Percentiles rank a stretch among this genome's conserved stretches.
Evolutionary conservation across 352 stramenopile genomes (phyloP).

Genomic region (Globisporangium yorkense): DNA sequence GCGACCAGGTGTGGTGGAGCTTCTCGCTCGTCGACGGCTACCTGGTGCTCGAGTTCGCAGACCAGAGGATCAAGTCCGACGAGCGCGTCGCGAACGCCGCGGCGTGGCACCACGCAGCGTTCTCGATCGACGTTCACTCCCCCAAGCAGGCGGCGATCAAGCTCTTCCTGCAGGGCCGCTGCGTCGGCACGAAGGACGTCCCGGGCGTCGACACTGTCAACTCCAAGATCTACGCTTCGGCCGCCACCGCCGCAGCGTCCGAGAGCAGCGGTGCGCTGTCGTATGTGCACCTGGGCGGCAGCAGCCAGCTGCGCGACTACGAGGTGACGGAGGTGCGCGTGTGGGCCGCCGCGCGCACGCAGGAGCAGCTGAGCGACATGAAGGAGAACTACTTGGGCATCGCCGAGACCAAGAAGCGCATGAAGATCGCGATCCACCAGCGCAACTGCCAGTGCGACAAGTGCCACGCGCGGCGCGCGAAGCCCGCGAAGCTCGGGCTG

Average conservation of each 20-base stretch:
- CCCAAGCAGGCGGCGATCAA: slow-evolving; percentile 40
- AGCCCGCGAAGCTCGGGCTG: slow-evolving; percentile 28
- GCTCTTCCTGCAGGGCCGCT: slow-evolving; percentile 54
- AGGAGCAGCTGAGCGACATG: slow-evolving; percentile 75
- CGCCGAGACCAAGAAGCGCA: slow-evolving; percentile 71
- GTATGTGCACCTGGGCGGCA: slow-evolving; percentile 34
- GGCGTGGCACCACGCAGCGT: slow-evolving; percentile 66
- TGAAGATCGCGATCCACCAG: slow-evolving; percentile 83
- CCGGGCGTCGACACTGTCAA: slow-evolving; percentile 26
- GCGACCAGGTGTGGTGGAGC: slow-evolving; percentile 31
- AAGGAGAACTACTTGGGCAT: slow-evolving; percentile 86
- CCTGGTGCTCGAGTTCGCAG: slow-evolving; percentile 42
- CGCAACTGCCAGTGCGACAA: slow-evolving; percentile 80
- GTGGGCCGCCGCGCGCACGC: slow-evolving; percentile 65
- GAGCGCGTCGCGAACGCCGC: slow-evolving; percentile 31
- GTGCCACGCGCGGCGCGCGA: slow-evolving; percentile 48
- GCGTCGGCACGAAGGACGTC: slow-evolving; percentile 45
- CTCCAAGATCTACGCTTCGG: slow-evolving; percentile 6
- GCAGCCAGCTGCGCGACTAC: slow-evolving; percentile 34
- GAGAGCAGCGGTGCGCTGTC: slow-evolving; percentile 16
- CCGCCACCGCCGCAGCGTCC: not conserved
- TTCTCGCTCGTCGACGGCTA: slow-evolving; percentile 35
- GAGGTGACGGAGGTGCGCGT: slow-evolving; percentile 77
- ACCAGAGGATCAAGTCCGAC: slow-evolving; percentile 35
- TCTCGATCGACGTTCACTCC: slow-evolving; percentile 56